Evolutionary conservation across 2,329 filamentous ascomycete genomes (phyloP).

Genomic region (Fusarium incarnatum): DNA sequence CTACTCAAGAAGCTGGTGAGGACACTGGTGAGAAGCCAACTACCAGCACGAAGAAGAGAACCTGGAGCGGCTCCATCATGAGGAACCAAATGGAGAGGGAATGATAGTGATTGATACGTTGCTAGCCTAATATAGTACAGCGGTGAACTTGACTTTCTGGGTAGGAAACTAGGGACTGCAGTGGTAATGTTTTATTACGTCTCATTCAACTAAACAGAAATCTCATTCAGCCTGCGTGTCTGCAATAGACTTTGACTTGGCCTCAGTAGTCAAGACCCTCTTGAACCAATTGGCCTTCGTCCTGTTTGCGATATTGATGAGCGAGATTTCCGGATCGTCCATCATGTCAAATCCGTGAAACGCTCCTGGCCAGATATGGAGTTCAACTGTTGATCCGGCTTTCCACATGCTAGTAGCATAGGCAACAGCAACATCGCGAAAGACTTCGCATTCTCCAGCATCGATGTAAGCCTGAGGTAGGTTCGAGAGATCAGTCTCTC

Average conservation of each 20-base stretch:
- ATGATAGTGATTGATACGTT: background rate
- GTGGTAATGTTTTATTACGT: too few relatives aligned
- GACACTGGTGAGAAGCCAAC: background rate
- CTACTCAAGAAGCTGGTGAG: background rate
- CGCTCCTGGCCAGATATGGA: conserved; percentile 13
- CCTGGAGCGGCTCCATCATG: background rate
- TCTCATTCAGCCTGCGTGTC: too few relatives aligned
- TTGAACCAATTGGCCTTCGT: conserved; percentile 5
- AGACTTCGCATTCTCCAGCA: conserved; percentile 8
- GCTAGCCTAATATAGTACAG: too few relatives aligned
- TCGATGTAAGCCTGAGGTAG: conserved; percentile 1
- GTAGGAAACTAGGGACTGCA: too few relatives aligned
- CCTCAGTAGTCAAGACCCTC: background rate
- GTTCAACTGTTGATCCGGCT: conserved; percentile 4
- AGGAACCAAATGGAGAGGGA: background rate
- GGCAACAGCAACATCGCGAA: conserved; percentile 1
- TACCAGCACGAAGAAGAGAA: background rate
- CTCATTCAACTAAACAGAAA: too few relatives aligned
- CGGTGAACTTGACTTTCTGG: too few relatives aligned
- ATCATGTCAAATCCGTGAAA: conserved; percentile 19
- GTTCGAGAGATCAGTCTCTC: background rate
- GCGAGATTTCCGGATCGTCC: background rate
- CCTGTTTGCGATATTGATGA: conserved; percentile 1
- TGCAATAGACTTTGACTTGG: background rate
- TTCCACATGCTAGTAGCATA: conserved; percentile 8